These are phyloP conservation scores for Diversispora eburnea DNA, from an alignment of 192 early-diverging fungal genomes.

Conservation along the genomic window DNA sequence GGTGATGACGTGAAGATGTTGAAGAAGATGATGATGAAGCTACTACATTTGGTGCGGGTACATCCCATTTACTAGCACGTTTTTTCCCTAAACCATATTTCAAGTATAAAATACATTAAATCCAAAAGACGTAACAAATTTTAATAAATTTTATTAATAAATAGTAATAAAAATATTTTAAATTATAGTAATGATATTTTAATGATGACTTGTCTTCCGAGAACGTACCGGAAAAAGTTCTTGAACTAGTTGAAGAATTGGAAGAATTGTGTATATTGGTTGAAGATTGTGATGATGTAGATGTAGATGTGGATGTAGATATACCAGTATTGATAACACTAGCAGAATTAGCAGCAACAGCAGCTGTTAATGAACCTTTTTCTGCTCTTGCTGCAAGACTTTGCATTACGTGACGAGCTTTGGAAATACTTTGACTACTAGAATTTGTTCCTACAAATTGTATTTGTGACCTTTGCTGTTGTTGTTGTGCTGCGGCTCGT, in stretches of 20 bases:
- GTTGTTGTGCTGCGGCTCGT: conserved; percentile 20
- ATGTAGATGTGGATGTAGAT: background rate
- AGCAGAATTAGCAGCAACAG: background rate
- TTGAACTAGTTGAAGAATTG: background rate
- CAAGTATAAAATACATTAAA: background rate
- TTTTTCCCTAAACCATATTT: conserved; percentile 17
- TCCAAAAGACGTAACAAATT: background rate
- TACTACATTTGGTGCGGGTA: conserved; percentile 3
- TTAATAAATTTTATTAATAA: too few species aligned
- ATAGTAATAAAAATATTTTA: too few species aligned
- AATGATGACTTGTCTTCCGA: too few species aligned
- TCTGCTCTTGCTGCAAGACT: conserved; percentile 27
- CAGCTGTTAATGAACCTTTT: background rate
- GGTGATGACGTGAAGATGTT: background rate
- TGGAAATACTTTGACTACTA: conserved; percentile 19
- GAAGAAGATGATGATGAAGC: background rate
- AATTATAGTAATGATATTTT: too few species aligned
- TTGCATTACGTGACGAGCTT: conserved; percentile 28
- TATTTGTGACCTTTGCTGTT: conserved; percentile 22
- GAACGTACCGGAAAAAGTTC: conserved; percentile 13
- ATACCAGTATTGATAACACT: background rate
- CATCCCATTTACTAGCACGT: conserved; percentile 29
- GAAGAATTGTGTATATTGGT: background rate
- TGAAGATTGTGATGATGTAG: background rate
- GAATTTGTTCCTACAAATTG: conserved; percentile 21